Percentiles rank a stretch among this genome's conserved stretches.
These are phyloP conservation scores for Corniculantispora saksenae DNA, from an alignment of 2,329 filamentous ascomycete species.

Conservation along the genomic window DNA sequence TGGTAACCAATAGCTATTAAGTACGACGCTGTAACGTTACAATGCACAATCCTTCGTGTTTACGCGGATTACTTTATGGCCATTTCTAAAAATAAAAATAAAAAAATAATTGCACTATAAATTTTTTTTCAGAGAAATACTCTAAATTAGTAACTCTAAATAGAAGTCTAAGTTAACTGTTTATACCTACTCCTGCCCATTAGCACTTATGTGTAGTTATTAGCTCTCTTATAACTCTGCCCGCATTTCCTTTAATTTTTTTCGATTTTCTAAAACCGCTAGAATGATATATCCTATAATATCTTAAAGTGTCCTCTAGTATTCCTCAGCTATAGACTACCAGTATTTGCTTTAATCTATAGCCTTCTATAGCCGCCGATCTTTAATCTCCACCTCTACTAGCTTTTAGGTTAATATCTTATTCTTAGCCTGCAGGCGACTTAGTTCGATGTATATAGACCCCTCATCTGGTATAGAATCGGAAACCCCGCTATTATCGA, in stretches of 20 bases:
- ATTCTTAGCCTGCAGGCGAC: not conserved
- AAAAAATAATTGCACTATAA: too few species aligned
- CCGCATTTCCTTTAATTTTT: not conserved
- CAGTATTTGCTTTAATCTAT: not conserved
- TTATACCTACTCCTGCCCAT: too few species aligned
- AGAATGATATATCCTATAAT: constrained; percentile 1
- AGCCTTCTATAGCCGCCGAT: not conserved
- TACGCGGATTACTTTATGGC: too few species aligned
- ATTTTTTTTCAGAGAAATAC: too few species aligned
- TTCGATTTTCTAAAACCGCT: not conserved
- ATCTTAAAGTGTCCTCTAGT: not conserved
- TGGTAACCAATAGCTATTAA: not conserved
- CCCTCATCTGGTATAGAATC: not conserved
- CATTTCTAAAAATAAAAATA: too few species aligned
- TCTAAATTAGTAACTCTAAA: too few species aligned
- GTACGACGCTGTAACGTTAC: not conserved
- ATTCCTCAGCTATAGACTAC: not conserved
- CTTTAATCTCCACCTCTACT: not conserved
- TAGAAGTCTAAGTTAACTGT: too few species aligned
- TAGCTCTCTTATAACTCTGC: not conserved
- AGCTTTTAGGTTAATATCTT: not conserved
- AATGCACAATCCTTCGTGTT: not conserved
- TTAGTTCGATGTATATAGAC: not conserved
- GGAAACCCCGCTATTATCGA: not conserved
- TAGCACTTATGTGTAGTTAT: too few species aligned